Evolutionary conservation across 169 alveolate species (phyloP).

Genomic region (Babesia divergens): DNA sequence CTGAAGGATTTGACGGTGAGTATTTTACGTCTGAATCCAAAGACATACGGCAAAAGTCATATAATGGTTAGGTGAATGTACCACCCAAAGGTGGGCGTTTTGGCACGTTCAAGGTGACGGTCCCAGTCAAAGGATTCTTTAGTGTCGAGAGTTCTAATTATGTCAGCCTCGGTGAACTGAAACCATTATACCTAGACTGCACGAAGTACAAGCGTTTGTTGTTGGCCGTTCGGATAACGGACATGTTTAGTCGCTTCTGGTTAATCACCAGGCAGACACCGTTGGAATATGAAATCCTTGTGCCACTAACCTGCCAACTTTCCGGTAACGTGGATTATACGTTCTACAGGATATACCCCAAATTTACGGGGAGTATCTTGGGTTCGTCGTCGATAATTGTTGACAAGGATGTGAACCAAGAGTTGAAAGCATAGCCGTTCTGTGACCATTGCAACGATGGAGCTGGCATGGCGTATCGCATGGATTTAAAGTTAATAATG

Average conservation of each 20-base stretch:
- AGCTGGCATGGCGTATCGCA: too few species aligned
- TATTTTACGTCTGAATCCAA: not conserved
- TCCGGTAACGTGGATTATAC: conserved; percentile 26
- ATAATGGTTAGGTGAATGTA: not conserved
- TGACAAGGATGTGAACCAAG: not conserved
- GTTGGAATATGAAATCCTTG: conserved; percentile 50
- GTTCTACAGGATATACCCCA: conserved; percentile 19
- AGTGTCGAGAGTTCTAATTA: not conserved
- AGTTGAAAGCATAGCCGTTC: too few species aligned
- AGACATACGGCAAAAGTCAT: not conserved
- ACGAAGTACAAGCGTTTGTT: conserved; percentile 42
- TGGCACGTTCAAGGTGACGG: not conserved
- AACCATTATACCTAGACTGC: conserved; percentile 69
- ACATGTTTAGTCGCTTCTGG: conserved; percentile 22
- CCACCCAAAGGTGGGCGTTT: conserved; percentile 1
- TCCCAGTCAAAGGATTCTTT: conserved; percentile 7
- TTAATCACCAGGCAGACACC: conserved; percentile 46
- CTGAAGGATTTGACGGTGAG: conserved; percentile 18
- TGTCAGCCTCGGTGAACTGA: conserved; percentile 11
- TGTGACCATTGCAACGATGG: too few species aligned
- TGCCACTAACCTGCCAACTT: conserved; percentile 61
- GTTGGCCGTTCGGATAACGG: conserved; percentile 59
- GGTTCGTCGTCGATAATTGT: not conserved
- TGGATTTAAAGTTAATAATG: too few species aligned
- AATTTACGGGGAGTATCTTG: not conserved